phyloP scores from a whole-genome alignment of 2,329 filamentous ascomycete genomes.

The Apiospora hydei region DNA sequence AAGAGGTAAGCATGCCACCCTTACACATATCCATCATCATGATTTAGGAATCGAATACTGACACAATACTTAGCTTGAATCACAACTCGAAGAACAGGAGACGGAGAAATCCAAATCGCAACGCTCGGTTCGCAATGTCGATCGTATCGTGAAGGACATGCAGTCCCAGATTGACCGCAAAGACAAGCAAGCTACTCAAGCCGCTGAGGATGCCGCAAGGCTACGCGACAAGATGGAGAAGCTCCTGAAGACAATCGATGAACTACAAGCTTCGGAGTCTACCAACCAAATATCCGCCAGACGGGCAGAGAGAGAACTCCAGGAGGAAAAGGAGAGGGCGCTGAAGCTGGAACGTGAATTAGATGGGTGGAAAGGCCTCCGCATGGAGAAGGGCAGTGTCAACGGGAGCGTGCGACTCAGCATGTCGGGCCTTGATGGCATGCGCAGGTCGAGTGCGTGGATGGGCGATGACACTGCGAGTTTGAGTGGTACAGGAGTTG shows the following conservation, averaged over 20 bases:
- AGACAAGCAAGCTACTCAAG: conserved; percentile 83
- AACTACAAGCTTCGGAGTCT: conserved; percentile 88
- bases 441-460: conserved; percentile 51
- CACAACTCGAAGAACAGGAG: conserved; percentile 84
- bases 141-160: conserved; percentile 92
- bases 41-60: conserved; percentile 32
- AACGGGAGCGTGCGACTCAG: conserved; percentile 38
- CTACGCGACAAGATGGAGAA: conserved; percentile 91
- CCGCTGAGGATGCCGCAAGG: conserved; percentile 83
- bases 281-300: conserved; percentile 81
- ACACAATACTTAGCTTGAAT: conserved; percentile 73
- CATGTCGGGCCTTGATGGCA: conserved; percentile 36
- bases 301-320: conserved; percentile 86
- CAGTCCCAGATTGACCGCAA: conserved; percentile 91
- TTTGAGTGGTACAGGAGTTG: conserved; percentile 48
- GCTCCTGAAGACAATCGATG: conserved; percentile 89
- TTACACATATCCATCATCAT: conserved; percentile 31
- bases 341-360: conserved; percentile 87
- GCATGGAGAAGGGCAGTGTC: conserved; percentile 64
- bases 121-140: conserved; percentile 88
- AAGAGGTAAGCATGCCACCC: conserved; percentile 74
- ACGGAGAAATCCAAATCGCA: conserved; percentile 80
- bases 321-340: conserved; percentile 85
- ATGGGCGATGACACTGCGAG: conserved; percentile 52
- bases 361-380: conserved; percentile 81